A percentile compares a stretch with the other conserved stretches of the same genome.
Evolutionary conservation across 228 moss, liverwort and hornwort species (phyloP).

Genomic region (Sphagnum fallax): DNA sequence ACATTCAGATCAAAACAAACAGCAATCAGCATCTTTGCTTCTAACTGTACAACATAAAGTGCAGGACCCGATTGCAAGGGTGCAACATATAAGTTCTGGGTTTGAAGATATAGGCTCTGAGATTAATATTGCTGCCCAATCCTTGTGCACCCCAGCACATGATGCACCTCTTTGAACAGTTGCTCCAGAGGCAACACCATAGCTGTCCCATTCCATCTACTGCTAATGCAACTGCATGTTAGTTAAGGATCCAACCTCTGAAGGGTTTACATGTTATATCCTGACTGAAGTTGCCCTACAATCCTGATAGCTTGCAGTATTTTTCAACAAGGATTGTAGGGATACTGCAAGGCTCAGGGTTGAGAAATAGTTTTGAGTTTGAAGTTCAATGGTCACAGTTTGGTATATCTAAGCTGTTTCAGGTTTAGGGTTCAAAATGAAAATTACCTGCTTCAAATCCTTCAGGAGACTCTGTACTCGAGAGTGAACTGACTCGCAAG

Average conservation of each 20-base stretch:
- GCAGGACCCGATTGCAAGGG: no score
- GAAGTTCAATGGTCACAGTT: background rate
- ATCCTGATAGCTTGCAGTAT: no score
- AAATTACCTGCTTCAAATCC: constrained; percentile 55
- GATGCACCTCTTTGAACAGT: background rate
- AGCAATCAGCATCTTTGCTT: background rate
- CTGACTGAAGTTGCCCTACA: no score
- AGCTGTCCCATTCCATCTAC: no score
- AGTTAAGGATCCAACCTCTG: no score
- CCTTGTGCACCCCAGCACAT: background rate
- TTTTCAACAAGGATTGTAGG: no score
- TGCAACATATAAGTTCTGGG: no score
- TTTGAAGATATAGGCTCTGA: no score
- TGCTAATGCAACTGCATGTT: no score
- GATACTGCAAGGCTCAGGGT: background rate
- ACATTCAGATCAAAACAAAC: constrained; percentile 2
- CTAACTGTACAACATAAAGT: background rate
- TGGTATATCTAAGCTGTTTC: background rate
- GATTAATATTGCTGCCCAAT: background rate
- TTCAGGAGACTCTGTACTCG: constrained; percentile 67
- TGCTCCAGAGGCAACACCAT: no score
- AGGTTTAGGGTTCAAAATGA: background rate
- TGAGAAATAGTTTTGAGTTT: background rate
- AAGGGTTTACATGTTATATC: no score
- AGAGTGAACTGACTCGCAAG: constrained; percentile 34